Base-by-base conservation (phyloP, 2,329 filamentous ascomycete genomes). In the Diplocarpon mali region DNA sequence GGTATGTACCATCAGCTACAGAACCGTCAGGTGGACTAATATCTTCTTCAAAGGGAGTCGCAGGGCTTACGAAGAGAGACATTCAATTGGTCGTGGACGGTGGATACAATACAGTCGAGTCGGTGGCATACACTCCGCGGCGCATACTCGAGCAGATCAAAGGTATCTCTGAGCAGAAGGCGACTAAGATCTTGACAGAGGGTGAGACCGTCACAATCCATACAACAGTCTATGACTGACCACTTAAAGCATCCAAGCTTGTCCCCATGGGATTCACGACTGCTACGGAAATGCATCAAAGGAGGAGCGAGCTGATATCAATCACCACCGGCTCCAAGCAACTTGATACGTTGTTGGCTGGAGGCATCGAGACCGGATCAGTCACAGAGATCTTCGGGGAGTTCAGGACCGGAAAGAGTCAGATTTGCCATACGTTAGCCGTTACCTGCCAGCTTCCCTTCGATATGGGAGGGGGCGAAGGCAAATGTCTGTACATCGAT, bases 201-300 rank as follows among this genome's bases (percentile, higher is more conserved):
- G 89, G 89, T 90, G 38, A 11, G 44, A 34, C 10, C 38, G 15
- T 41, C 28, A 13, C 27, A 11, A 12, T 13, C 15, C n/a, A 35
- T 32, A 30, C 4, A 10, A 30, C 5, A 13, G 13, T 2, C 17
- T 27, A 27, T 7, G 3, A 16, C 14, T 15, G 40, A 40, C 41
- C 54, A 11, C 54, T 20, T 9, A 40, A 55, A 93, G 90, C 90
- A 24, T 89, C 88, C 1, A 98, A 95, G 65, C 76, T 96, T 41
- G 92, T 98, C 0, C 92, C 92, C 0, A 95, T 98, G 89, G 92
- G 92, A 35, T 98, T 98, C 63, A 98, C 93, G 1, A 98, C 92
- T 0, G 92, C 92, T 3, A 98, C 92, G 0, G 93, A 98, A 67
- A 98, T 98, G 89, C 93, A 98, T 62, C 86, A 90, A 57, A 83